Base-by-base conservation (phyloP, 495 filamentous ascomycete species). In the Talaromyces nanjingensis region DNA sequence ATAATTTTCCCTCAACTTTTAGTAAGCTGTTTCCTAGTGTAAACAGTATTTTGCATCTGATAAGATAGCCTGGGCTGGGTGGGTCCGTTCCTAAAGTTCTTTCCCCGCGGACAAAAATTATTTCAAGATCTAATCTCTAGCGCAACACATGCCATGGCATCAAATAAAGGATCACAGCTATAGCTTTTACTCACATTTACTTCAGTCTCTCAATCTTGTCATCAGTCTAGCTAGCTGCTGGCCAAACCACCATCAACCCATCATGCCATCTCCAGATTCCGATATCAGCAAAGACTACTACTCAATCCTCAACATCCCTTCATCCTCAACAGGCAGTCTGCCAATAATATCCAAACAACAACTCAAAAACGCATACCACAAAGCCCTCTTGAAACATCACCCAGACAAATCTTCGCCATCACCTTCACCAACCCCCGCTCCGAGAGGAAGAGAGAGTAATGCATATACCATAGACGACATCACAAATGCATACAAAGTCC, bases 401-500 rank as follows among this genome's bases (percentile, higher is more conserved):
- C 92, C 92, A 0, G 92, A 97, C 78, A 96, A 96, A 74, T 77
- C 63, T 89, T 90, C 39, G 94, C 96, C 74, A 87, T 86, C 67
- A 84, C 96, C 74, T 87, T 86, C 67, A 84, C 83, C 65, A 87
- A 91, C 3, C 81, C 96, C 14, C 81, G 96, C 7, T 78, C 74
- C 55, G 79, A 93, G 37, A 42, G 12, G 73, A 91, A 94, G 72
- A 91, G 91, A 0, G 92, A 96, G 77, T 94, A 96, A 71, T 70
- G 3, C 29, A 31, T 31, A 79, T 31, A 82, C 87, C 11, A 81
- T 97, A 60, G 92, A 97, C 74, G 83, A 91, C 65, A 93, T 97
- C 64, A 84, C 89, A 16, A 72, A 81, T 20, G 92, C 92, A 61
- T 94, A 89, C 77, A 82, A 83, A 18, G 84, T 83, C 1, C 84